Conservation (phyloP, 768 basidiomycete genomes). For the Candolleomyces aberdarensis region DNA sequence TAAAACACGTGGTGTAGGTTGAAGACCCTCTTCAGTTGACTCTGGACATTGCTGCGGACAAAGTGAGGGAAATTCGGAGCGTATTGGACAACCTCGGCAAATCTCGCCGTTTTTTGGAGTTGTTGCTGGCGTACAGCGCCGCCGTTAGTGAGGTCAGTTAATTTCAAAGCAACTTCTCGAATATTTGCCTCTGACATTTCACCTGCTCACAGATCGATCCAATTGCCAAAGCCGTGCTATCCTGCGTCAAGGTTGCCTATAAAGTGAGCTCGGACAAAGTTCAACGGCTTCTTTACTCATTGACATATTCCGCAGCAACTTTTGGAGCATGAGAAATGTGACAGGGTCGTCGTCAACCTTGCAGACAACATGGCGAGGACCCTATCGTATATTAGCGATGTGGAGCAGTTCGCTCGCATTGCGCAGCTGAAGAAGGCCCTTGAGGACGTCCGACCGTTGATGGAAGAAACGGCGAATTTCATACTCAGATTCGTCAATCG, state of each 20-base stretch:
- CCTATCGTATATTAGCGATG: conserved; percentile 19
- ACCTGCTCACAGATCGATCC: conserved; percentile 8
- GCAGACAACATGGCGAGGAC: conserved; percentile 19
- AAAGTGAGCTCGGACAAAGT: conserved; percentile 4
- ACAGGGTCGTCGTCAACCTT: conserved; percentile 14
- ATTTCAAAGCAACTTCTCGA: background rate
- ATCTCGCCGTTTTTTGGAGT: conserved; percentile 13
- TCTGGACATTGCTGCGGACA: conserved; percentile 8
- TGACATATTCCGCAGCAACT: conserved; percentile 8
- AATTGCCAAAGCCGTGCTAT: conserved; percentile 19
- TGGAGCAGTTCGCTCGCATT: conserved; percentile 20
- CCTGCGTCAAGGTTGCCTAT: conserved; percentile 18
- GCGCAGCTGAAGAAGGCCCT: conserved; percentile 18
- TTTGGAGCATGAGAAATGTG: conserved; percentile 13
- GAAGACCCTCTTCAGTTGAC: conserved; percentile 6
- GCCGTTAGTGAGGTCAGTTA: conserved; percentile 15
- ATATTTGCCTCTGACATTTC: background rate
- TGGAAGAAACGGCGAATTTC: conserved; percentile 22
- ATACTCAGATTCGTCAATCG: conserved; percentile 13
- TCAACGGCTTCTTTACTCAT: background rate
- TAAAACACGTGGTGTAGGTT: background rate
- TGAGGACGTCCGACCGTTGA: conserved; percentile 18
- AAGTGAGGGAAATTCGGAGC: conserved; percentile 11
- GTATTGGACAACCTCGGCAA: conserved; percentile 15
- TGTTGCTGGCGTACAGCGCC: conserved; percentile 10